Base-by-base conservation (phyloP, 305 asterid species). In the Euphrasia arctica region DNA sequence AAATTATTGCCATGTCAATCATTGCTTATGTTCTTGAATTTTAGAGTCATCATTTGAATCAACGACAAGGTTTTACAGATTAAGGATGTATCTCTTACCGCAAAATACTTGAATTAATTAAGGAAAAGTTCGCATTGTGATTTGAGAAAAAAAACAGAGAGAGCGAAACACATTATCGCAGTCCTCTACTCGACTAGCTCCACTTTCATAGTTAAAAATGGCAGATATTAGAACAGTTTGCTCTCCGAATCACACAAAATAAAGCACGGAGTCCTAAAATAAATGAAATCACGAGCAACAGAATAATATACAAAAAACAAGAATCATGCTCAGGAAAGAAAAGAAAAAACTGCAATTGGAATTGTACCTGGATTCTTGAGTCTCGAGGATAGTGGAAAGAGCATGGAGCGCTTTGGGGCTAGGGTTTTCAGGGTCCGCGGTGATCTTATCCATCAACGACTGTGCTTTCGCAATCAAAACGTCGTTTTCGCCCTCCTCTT, bases 341-440 rank as follows among this genome's bases (percentile, higher is more conserved):
- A 22, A 22, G n/a, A 54, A 41, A 68, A 48, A 49, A 27, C 5
- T 34, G 41, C 63, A 73, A 67, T 68, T 64, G 18, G 47, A 72
- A 56, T 55, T 18, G 28, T 63, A 83, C 97, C 95, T 83, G 70
- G 90, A 73, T 74, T 88, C 99, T 68, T 94, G 80, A 32, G 91
- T 63, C 74, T 94, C 99, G 11, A 94, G 77, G 67, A 94, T 78
- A 64, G 95, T 85, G 68, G 97, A 68, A 63, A 93, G 88, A 48
- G 95, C 95, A 70, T 93, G 99, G 47, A 93, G 88, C 9, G 77
- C 80, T 57, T 73, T 75, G 43, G 96, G 84, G 76, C 77, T 88
- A 77, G 99, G 97, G 90, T 86, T 93, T 69, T 86, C 96, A 13
- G 85, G 75, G 68, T 63, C 77, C 56, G 92, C 80, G 54, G 90